Conservation (phyloP, 805 yeast species). For the Candida qinlingensis region DNA sequence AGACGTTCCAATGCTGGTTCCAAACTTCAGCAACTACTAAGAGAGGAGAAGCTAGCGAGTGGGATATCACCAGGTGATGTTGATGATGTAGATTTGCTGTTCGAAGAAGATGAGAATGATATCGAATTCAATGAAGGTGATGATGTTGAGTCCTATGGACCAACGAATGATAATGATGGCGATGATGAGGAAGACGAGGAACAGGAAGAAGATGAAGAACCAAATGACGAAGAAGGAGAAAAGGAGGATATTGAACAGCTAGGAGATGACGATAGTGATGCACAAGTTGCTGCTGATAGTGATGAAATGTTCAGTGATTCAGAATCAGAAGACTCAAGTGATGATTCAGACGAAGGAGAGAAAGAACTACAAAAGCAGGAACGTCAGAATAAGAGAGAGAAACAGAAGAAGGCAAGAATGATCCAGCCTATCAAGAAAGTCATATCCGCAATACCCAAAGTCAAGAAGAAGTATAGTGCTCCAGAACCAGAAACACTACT, state of each 20-base stretch:
- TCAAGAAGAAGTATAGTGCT: conserved; percentile 30
- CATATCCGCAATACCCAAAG: conserved; percentile 17
- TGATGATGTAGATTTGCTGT: conserved; percentile 65
- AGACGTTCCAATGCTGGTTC: conserved; percentile 90
- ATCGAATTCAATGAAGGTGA: conserved; percentile 35
- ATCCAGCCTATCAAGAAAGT: conserved; percentile 32
- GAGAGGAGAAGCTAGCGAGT: conserved; percentile 49
- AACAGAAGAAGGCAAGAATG: conserved; percentile 22
- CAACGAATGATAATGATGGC: conserved; percentile 27
- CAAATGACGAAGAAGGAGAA: conserved; percentile 18
- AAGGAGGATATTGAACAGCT: conserved; percentile 2
- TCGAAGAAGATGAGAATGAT: conserved; percentile 59
- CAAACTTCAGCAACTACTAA: conserved; percentile 65
- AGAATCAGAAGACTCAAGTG: background rate
- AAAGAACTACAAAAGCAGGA: conserved; percentile 48
- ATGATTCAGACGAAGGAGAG: conserved; percentile 64
- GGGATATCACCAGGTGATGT: conserved; percentile 71
- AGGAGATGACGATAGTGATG: conserved; percentile 24
- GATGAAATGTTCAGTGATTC: conserved; percentile 12
- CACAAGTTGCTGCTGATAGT: conserved; percentile 7
- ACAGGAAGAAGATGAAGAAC: conserved; percentile 26
- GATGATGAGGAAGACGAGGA: conserved; percentile 28
- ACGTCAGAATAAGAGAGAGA: conserved; percentile 28
- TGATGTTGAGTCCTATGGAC: conserved; percentile 20
- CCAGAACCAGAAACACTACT: conserved; percentile 49